Base-by-base conservation (phyloP, 441 rosid species). In the Populus hybrid region DNA sequence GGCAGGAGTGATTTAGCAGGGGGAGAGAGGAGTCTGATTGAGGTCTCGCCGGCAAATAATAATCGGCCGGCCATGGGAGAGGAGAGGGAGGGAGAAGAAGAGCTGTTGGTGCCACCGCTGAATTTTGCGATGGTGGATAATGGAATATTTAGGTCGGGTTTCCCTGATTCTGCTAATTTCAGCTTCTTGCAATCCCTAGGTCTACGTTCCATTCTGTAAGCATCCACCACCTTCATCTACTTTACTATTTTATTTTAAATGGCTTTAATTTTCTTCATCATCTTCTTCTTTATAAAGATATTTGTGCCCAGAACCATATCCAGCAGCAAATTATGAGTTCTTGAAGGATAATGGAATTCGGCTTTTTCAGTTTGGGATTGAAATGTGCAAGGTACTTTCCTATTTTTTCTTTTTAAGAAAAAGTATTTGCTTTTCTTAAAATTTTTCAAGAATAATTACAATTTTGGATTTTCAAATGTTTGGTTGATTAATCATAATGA, bases 91-190 rank as follows among this genome's bases (percentile, higher is more conserved):
- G 71, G 67, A 74, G 89, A 83, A 65, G 88, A 83, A 67, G 88
- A 65, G 21, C 69, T 74, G 61, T 71, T 84, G 67, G 81, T 86
- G 8, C 84, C 93, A 69, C 95, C 98, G 26, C 36, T 83, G 67
- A 93, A 93, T 79, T 93, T 92, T 84, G 87, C 95, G 0, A 84
- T 86, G 89, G 97, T 92, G 18, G 98, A 90, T 68, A 89, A 86
- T 11, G 93, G 93, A 69, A 86, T 93, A 66, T 93, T 77, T 72
- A 81, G 98, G 79, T 93, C 98, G n/a, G 86, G 91, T 67, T 86
- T 90, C 72, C 98, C 97, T 76, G 84, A 77, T 9, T 81, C 88
- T 3, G 79, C 76, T 75, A 90, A 91, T 84, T 91, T 94, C 76
- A 14, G 72, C 71, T 94, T 89, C 85, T 81, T 92, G 23, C 23